A percentile compares a stretch with the other conserved stretches of the same genome.
These are phyloP conservation scores for Alternaria burnsii DNA, from an alignment of 2,329 filamentous ascomycete species.

Conservation along the genomic window DNA sequence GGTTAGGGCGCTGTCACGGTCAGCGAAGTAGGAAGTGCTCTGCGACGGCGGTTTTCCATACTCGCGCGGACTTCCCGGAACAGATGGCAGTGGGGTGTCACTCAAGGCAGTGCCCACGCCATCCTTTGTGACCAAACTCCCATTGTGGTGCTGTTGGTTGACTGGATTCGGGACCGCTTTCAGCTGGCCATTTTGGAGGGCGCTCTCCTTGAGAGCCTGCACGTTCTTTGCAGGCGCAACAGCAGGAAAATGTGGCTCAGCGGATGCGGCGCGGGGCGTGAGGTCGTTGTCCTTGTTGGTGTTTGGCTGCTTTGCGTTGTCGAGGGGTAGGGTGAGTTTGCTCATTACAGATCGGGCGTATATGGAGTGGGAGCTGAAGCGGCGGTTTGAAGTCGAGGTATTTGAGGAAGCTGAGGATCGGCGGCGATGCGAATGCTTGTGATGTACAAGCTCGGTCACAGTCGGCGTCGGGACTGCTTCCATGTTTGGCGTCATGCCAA, in stretches of 20 bases:
- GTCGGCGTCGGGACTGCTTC: conserved; percentile 25
- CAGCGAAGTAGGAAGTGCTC: conserved; percentile 25
- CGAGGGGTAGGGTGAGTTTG: conserved; percentile 42
- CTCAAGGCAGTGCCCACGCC: conserved; percentile 64
- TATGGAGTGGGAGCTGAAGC: conserved; percentile 57
- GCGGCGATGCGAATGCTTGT: conserved; percentile 24
- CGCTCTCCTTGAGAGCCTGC: conserved; percentile 34
- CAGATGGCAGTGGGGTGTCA: conserved; percentile 70
- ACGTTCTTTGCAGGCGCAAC: conserved; percentile 32
- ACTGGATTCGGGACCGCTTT: conserved; percentile 32
- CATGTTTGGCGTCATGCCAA: conserved; percentile 25
- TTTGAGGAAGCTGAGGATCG: conserved; percentile 31
- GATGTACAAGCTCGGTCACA: conserved; percentile 22
- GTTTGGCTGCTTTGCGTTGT: conserved; percentile 27
- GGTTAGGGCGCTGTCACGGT: conserved; percentile 65
- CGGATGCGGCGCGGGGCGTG: conserved; percentile 27
- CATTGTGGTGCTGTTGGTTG: conserved; percentile 25
- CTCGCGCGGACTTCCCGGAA: conserved; percentile 69
- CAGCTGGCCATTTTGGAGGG: conserved; percentile 39
- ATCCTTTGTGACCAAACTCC: conserved; percentile 38
- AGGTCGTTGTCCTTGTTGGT: conserved; percentile 26
- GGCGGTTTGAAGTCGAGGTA: conserved; percentile 24
- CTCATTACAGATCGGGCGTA: conserved; percentile 62
- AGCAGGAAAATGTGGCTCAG: conserved; percentile 17
- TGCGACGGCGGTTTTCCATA: conserved; percentile 51